Evolutionary conservation across 495 filamentous ascomycete species (phyloP).

Genomic region (Penicillium soppii): DNA sequence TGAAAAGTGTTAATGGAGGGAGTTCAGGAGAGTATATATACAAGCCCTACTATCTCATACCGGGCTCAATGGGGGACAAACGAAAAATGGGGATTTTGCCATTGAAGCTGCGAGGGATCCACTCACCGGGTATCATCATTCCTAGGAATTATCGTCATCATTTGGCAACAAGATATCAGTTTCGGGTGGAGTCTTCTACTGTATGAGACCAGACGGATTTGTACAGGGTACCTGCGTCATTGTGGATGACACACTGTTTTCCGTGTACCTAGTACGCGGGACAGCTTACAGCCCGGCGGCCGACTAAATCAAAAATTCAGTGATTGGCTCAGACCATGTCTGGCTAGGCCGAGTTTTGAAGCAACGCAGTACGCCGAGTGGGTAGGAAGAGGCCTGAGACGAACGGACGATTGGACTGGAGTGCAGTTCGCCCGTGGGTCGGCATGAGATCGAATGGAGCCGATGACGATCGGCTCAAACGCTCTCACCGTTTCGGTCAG

Average conservation of each 20-base stretch:
- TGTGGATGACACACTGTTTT: slow-evolving; percentile 8
- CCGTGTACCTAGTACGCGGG: slow-evolving; percentile 20
- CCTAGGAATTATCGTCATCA: slow-evolving; percentile 47
- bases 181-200: slow-evolving; percentile 14
- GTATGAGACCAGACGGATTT: background rate
- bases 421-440: slow-evolving; percentile 29
- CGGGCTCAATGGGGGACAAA: slow-evolving; percentile 14
- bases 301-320: background rate
- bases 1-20: slow-evolving; percentile 2
- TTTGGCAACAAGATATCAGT: slow-evolving; percentile 17
- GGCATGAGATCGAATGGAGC: slow-evolving; percentile 40
- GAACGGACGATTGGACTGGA: slow-evolving; percentile 26
- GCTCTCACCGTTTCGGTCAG: slow-evolving; percentile 28
- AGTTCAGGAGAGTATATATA: slow-evolving; percentile 17
- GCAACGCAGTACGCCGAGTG: slow-evolving; percentile 24
- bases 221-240: slow-evolving; percentile 27
- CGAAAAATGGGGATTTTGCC: slow-evolving; percentile 12
- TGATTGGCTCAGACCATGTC: slow-evolving; percentile 15
- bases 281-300: background rate
- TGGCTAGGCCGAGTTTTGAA: slow-evolving; percentile 20
- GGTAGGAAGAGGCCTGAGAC: slow-evolving; percentile 22
- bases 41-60: slow-evolving; percentile 14
- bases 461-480: slow-evolving; percentile 43
- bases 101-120: slow-evolving; percentile 22
- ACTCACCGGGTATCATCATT: slow-evolving; percentile 35